Evolutionary conservation across 2,329 filamentous ascomycete species (phyloP).

Genomic region (Cytospora mali): DNA sequence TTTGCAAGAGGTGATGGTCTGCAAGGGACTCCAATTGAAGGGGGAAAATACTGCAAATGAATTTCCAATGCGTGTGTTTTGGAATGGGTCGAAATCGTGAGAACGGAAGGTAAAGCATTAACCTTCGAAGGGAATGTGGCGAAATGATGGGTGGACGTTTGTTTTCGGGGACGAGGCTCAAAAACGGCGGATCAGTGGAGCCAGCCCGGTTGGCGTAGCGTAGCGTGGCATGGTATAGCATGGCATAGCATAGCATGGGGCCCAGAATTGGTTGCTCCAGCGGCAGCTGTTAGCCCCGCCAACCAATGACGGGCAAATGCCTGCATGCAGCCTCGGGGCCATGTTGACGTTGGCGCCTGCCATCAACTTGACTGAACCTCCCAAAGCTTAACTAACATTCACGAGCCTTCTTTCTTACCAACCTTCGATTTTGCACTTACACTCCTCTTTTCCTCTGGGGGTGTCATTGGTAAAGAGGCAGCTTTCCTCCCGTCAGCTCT

Average conservation of each 20-base stretch:
- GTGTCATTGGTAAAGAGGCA: neutral
- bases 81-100: too few relatives aligned
- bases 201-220: neutral
- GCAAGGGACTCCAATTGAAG: too few relatives aligned
- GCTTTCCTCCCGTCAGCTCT: neutral
- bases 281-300: constrained; percentile 13
- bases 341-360: constrained; percentile 1
- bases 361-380: neutral
- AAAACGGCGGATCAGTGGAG: neutral
- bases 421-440: neutral
- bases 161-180: neutral
- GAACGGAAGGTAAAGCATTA: too few relatives aligned
- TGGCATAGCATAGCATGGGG: neutral
- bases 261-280: constrained; percentile 15
- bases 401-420: neutral
- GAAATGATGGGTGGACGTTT: neutral
- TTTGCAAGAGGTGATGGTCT: too few relatives aligned
- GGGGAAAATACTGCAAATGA: too few relatives aligned
- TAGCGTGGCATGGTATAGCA: neutral
- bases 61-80: too few relatives aligned
- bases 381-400: neutral
- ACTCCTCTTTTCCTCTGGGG: neutral
- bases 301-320: neutral
- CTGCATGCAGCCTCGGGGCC: neutral
- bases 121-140: neutral